These are phyloP conservation scores for Juglanconis juglandina DNA, from an alignment of 2,329 filamentous ascomycete species.

Conservation along the genomic window DNA sequence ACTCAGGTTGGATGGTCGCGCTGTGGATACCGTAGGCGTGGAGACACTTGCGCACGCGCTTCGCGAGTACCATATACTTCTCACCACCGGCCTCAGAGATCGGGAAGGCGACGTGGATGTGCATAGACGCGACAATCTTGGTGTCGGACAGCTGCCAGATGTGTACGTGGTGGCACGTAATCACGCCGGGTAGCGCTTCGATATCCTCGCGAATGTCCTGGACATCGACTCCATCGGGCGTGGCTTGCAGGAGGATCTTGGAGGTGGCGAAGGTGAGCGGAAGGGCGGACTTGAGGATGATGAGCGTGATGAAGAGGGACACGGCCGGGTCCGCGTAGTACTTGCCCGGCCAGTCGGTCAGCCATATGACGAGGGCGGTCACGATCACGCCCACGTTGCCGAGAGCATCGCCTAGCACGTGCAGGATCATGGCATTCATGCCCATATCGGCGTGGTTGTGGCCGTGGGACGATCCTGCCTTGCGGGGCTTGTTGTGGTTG, in stretches of 20 bases:
- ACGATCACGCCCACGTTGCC: slow-evolving; percentile 83
- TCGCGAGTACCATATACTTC: slow-evolving; percentile 88
- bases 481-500: slow-evolving; percentile 74
- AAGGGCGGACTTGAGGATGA: slow-evolving; percentile 70
- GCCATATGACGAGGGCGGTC: slow-evolving; percentile 85
- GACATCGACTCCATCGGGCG: slow-evolving; percentile 81
- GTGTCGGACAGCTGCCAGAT: slow-evolving; percentile 97
- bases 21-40: slow-evolving; percentile 96
- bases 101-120: slow-evolving; percentile 87
- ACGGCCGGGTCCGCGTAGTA: slow-evolving; percentile 89
- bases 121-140: slow-evolving; percentile 88
- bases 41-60: slow-evolving; percentile 78
- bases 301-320: slow-evolving; percentile 87
- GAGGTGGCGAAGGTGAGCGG: slow-evolving; percentile 76
- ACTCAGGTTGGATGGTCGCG: slow-evolving; percentile 96
- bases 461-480: slow-evolving; percentile 59
- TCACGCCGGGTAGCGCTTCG: slow-evolving; percentile 74
- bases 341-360: slow-evolving; percentile 75
- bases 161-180: slow-evolving; percentile 92
- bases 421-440: slow-evolving; percentile 81
- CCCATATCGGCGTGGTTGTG: slow-evolving; percentile 88
- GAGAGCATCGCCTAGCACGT: slow-evolving; percentile 77
- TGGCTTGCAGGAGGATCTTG: slow-evolving; percentile 89
- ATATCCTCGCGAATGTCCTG: slow-evolving; percentile 93
- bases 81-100: slow-evolving; percentile 75